These are phyloP conservation scores for Crassisporium funariophilum DNA, from an alignment of 768 basidiomycete species.

Conservation along the genomic window DNA sequence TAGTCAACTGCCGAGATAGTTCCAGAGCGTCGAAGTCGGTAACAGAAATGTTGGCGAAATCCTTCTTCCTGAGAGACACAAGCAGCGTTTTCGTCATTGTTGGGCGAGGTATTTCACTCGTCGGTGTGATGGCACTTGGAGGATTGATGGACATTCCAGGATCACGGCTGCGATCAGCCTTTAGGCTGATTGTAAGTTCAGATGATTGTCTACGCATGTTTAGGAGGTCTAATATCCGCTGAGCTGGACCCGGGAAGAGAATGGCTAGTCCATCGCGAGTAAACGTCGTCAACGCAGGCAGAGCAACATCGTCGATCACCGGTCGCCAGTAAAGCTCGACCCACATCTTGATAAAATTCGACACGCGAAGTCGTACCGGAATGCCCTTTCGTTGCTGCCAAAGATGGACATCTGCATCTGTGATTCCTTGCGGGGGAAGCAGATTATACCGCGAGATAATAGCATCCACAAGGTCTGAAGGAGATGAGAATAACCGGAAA, in stretches of 20 bases:
- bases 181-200: conserved; percentile 52
- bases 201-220: conserved; percentile 52
- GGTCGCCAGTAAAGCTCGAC: conserved; percentile 88
- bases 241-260: conserved; percentile 69
- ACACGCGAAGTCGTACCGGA: conserved; percentile 88
- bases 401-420: conserved; percentile 60
- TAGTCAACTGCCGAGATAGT: conserved; percentile 89
- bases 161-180: conserved; percentile 68
- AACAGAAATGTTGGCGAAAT: conserved; percentile 62
- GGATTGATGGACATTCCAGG: conserved; percentile 76
- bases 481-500: conserved; percentile 88
- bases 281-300: conserved; percentile 60
- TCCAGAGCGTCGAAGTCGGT: conserved; percentile 95
- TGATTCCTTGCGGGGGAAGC: conserved; percentile 57
- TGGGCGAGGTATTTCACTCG: conserved; percentile 82
- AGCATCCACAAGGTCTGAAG: conserved; percentile 72
- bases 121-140: conserved; percentile 39
- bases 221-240: conserved; percentile 73
- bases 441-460: conserved; percentile 86
- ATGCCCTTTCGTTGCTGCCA: conserved; percentile 91
- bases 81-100: conserved; percentile 82
- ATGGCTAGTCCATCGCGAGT: conserved; percentile 59
- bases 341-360: conserved; percentile 94
- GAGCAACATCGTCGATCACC: conserved; percentile 68
- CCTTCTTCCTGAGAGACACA: conserved; percentile 63